Evolutionary conservation across 257 asterid species (phyloP).

Genomic region (Ophiorrhiza pumila): DNA sequence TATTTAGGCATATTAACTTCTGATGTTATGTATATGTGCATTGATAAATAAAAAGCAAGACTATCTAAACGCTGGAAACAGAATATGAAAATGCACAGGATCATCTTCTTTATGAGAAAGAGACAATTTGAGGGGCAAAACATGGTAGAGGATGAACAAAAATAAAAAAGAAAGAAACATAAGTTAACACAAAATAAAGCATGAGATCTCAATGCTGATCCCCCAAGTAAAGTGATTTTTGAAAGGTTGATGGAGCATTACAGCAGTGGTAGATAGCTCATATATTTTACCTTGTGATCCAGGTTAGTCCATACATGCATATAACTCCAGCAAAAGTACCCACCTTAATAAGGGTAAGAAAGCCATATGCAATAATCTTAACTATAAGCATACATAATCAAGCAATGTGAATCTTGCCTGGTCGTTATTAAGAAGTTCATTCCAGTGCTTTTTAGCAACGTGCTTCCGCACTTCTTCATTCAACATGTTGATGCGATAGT

Average conservation of each 20-base stretch:
- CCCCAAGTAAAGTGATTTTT: not conserved
- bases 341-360: not conserved
- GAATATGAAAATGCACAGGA: not conserved
- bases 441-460: conserved; percentile 68
- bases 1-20: conserved; percentile 12
- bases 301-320: not conserved
- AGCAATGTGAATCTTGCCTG: conserved; percentile 41
- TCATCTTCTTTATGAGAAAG: not conserved
- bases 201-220: not conserved
- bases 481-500: conserved; percentile 70
- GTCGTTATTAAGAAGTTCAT: conserved; percentile 64
- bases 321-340: not conserved
- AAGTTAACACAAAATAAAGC: no score
- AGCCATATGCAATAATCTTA: not conserved
- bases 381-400: not conserved
- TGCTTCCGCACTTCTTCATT: conserved; percentile 69
- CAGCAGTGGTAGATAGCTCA: not conserved
- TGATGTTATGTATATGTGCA: not conserved
- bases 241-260: not conserved
- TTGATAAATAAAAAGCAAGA: not conserved
- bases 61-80: not conserved
- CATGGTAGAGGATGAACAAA: not conserved
- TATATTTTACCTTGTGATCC: not conserved
- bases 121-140: not conserved
- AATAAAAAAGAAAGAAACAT: not conserved